Percentiles rank a stretch among this genome's conserved stretches.
Conservation (phyloP, 345 rosid genomes). For the Brassica rapa region DNA sequence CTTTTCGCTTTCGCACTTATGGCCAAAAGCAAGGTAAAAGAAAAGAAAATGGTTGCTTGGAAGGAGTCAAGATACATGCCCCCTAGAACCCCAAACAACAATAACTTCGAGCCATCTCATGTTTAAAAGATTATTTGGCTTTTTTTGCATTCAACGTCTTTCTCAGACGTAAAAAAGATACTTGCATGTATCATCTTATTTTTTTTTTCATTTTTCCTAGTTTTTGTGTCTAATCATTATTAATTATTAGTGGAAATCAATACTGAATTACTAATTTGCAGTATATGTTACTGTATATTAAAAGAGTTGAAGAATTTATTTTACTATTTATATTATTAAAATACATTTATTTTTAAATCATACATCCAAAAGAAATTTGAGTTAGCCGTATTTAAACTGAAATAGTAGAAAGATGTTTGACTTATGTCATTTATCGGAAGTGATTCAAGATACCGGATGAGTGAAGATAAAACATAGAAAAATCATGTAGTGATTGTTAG, state of each 20-base stretch:
- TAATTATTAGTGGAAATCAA: not conserved
- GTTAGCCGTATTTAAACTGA: too few relatives aligned
- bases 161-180: not conserved
- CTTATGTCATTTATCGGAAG: too few relatives aligned
- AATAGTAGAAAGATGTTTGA: not conserved
- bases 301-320: not conserved
- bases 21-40: conserved; percentile 11
- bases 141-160: conserved; percentile 21
- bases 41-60: conserved; percentile 37
- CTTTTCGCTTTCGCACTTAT: not conserved
- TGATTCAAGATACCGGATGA: too few relatives aligned
- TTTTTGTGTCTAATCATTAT: not conserved
- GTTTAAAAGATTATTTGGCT: conserved; percentile 12
- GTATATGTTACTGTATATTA: not conserved
- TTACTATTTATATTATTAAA: too few relatives aligned
- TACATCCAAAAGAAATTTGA: too few relatives aligned
- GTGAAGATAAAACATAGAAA: too few relatives aligned
- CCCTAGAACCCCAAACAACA: conserved; percentile 44
- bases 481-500: too few relatives aligned
- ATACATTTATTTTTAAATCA: not conserved
- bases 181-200: not conserved
- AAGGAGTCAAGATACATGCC: conserved; percentile 55
- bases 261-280: not conserved
- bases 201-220: not conserved
- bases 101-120: conserved; percentile 34